These are phyloP conservation scores for Moesziomyces parantarcticus DNA, from an alignment of 1,284 basidiomycete species.

Conservation along the genomic window DNA sequence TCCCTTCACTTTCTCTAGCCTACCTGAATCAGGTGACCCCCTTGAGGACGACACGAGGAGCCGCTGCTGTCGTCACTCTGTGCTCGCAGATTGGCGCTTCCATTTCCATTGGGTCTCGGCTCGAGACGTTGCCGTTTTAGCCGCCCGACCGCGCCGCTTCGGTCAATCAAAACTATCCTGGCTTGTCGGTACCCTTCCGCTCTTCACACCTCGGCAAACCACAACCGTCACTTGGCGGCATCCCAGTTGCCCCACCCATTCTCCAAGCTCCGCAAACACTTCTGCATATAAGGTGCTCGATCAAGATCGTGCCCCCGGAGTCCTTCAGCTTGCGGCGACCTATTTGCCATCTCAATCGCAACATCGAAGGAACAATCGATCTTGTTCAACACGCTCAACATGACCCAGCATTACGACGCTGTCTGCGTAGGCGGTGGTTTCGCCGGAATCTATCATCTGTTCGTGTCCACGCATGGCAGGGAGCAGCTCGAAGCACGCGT, in stretches of 20 bases:
- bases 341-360: too few relatives aligned
- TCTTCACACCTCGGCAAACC: not conserved
- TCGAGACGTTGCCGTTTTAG: too few relatives aligned
- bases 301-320: not conserved
- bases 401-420: slow-evolving; percentile 46
- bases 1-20: not conserved
- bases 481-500: too few relatives aligned
- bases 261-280: not conserved
- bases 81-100: not conserved
- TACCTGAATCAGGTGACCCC: slow-evolving; percentile 31
- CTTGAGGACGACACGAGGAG: too few relatives aligned
- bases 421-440: slow-evolving; percentile 49
- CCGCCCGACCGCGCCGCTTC: not conserved
- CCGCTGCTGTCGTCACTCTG: not conserved
- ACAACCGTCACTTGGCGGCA: not conserved
- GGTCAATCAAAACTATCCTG: slow-evolving; percentile 1
- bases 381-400: slow-evolving; percentile 8
- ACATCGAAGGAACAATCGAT: too few relatives aligned
- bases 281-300: not conserved
- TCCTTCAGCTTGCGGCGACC: not conserved
- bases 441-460: slow-evolving; percentile 43
- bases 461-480: not conserved
- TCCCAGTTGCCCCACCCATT: not conserved
- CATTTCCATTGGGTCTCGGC: not conserved
- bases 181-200: slow-evolving; percentile 19